Base-by-base conservation (phyloP, 148 eudicot genomes). In the Linanthus parryae region DNA sequence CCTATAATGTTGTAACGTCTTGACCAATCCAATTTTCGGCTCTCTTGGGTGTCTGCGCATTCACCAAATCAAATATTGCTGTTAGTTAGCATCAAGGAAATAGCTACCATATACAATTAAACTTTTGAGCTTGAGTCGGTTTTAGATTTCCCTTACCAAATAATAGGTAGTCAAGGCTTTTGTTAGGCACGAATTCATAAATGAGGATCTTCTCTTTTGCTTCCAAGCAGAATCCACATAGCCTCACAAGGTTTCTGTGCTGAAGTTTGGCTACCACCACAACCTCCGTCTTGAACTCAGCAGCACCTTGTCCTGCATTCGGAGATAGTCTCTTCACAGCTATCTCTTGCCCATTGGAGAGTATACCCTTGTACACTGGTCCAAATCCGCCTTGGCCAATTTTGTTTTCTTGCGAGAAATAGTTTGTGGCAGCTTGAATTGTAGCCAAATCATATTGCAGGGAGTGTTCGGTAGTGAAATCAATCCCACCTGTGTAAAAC, bases 361-460 rank as follows among this genome's bases (percentile, higher is more conserved):
- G 66, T 3, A 33, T 58, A 0, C 88, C 94, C 48, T 69, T 81
- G 18, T 78, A 81, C 3, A 85, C 88, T 36, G 71, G 46, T 33
- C 94, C 88, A 45, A 22, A 63, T 18, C 82, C 94, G 3, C 94
- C 94, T 54, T 55, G 71, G 4, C 80, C 94, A 2, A 85, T 75
- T 19, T 78, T 38, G 25, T 70, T 81, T 33, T 57, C 67, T 12
- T 63, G 49, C 1, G 94, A 72, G 53, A 85, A 85, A 21, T 74
- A 74, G 21, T 66, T 40, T 0, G 94, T 81, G 9, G 88, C 94
- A n/a, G n/a, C n/a, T n/a, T n/a, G n/a, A n/a, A n/a, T n/a, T n/a
- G n/a, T n/a, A n/a, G n/a, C n/a, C n/a, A n/a, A n/a, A n/a, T n/a
- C n/a, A n/a, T n/a, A n/a, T n/a, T n/a, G n/a, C n/a, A n/a, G n/a